A percentile compares a stretch with the other conserved stretches of the same genome.
Conservation (phyloP, 805 yeast genomes). For the Yamadazyma scolyti region DNA sequence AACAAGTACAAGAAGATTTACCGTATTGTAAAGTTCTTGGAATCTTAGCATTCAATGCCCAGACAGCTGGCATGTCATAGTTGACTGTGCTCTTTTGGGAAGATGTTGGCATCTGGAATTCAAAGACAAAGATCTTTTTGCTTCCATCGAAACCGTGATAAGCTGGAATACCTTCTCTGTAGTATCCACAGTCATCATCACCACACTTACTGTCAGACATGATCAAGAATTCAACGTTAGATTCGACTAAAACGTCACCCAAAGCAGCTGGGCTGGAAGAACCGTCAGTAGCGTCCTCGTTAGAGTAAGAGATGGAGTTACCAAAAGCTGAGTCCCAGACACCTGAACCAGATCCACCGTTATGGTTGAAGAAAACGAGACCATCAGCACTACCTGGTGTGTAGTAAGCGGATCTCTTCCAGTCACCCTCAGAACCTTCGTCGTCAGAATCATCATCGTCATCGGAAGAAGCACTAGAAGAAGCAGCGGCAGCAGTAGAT, state of each 20-base stretch:
- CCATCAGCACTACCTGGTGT: conserved; percentile 69
- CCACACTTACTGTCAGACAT: conserved; percentile 68
- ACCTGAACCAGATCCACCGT: conserved; percentile 91
- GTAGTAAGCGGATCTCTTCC: conserved; percentile 78
- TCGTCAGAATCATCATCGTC: conserved; percentile 39
- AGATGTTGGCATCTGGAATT: conserved; percentile 88
- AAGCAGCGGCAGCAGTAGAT: conserved; percentile 16
- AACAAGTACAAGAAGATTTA: conserved; percentile 81
- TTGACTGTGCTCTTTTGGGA: conserved; percentile 44
- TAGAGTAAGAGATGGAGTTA: conserved; percentile 84
- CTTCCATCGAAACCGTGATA: conserved; percentile 90
- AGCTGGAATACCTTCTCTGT: conserved; percentile 84
- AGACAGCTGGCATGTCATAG: conserved; percentile 96
- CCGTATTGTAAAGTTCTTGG: conserved; percentile 98
- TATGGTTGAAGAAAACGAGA: conserved; percentile 78
- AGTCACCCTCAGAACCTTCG: conserved; percentile 46
- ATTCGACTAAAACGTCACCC: conserved; percentile 61
- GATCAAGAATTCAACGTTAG: conserved; percentile 78
- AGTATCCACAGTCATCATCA: conserved; percentile 69
- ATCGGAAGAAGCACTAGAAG: conserved; percentile 23
- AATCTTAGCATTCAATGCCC: conserved; percentile 92
- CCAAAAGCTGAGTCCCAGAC: conserved; percentile 84
- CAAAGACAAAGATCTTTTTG: conserved; percentile 83
- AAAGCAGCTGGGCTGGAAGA: conserved; percentile 68
- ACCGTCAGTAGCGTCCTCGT: conserved; percentile 70